phyloP scores from a whole-genome alignment of 1,284 basidiomycete genomes.

The Tilletia setariae region DNA sequence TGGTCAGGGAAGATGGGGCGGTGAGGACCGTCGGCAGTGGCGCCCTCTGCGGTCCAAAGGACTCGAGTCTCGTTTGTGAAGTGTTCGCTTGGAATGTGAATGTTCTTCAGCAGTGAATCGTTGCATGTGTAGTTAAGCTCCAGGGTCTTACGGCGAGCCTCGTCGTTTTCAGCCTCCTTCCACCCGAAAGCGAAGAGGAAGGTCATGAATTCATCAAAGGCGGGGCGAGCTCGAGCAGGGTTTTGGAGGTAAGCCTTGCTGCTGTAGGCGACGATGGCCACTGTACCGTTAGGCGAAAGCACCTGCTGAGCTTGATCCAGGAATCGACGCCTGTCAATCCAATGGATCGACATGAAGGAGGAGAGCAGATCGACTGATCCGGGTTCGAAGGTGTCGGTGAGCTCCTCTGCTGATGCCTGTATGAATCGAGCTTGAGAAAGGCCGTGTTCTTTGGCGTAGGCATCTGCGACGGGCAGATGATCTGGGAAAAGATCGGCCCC shows the following conservation, averaged over 20 bases:
- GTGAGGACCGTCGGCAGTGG: background rate
- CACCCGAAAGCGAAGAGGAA: slow-evolving; percentile 7
- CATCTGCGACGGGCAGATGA: background rate
- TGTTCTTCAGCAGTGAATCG: slow-evolving; percentile 3
- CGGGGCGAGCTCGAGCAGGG: background rate
- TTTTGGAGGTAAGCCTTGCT: slow-evolving; percentile 1
- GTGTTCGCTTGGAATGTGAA: background rate
- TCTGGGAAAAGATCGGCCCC: slow-evolving; percentile 2
- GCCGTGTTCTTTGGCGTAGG: background rate
- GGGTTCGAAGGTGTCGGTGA: slow-evolving; percentile 7
- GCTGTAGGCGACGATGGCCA: slow-evolving; percentile 8
- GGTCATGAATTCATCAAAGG: background rate
- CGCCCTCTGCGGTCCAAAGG: background rate
- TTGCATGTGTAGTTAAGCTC: background rate
- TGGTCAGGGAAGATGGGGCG: slow-evolving; percentile 7
- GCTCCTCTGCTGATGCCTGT: background rate
- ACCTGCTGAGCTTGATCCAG: background rate
- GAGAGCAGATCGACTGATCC: slow-evolving; percentile 2
- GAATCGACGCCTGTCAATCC: slow-evolving; percentile 2
- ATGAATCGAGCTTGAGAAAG: background rate
- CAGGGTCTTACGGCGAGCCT: background rate
- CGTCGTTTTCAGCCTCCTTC: background rate
- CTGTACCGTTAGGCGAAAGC: background rate
- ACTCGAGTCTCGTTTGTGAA: slow-evolving; percentile 2
- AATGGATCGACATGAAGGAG: slow-evolving; percentile 1